These are phyloP conservation scores for Nannizziopsis arthrosporioides DNA, from an alignment of 2,329 filamentous ascomycete genomes.

Conservation along the genomic window DNA sequence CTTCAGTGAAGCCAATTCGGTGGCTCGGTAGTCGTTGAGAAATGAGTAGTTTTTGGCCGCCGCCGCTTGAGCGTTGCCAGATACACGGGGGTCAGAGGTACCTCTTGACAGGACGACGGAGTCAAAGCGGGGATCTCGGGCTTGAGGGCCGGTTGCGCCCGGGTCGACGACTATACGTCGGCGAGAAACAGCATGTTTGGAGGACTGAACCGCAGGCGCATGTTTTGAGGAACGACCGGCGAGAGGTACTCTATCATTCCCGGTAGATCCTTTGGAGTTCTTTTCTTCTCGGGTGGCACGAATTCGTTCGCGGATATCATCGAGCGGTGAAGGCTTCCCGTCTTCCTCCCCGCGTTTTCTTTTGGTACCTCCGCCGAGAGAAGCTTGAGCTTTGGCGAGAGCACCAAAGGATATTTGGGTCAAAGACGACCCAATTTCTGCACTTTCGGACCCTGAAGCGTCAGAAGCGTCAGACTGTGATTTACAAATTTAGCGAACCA, in stretches of 20 bases:
- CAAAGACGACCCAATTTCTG: constrained; percentile 32
- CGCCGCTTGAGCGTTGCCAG: constrained; percentile 32
- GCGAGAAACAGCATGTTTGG: constrained; percentile 72
- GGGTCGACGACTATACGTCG: constrained; percentile 58
- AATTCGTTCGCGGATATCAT: constrained; percentile 31
- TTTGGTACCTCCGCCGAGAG: constrained; percentile 38
- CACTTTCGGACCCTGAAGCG: constrained; percentile 19
- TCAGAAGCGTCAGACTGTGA: constrained; percentile 1
- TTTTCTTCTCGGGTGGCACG: constrained; percentile 36
- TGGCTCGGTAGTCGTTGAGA: constrained; percentile 69
- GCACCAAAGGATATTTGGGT: constrained; percentile 72
- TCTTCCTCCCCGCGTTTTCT: constrained; percentile 15
- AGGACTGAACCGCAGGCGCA: constrained; percentile 71
- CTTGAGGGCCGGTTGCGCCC: constrained; percentile 40
- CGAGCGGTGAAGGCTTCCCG: constrained; percentile 17
- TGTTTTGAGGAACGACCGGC: constrained; percentile 55
- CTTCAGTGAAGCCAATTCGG: constrained; percentile 68
- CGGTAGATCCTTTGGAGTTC: constrained; percentile 4
- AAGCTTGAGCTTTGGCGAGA: constrained; percentile 73
- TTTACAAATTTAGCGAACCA: neutral
- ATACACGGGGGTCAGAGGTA: constrained; percentile 29
- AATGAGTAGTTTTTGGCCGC: constrained; percentile 71
- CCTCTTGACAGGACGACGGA: constrained; percentile 39
- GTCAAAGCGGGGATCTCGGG: constrained; percentile 83
- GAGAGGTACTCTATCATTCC: constrained; percentile 18